phyloP scores from a whole-genome alignment of 2,329 filamentous ascomycete species.

The Stagonosporopsis vannaccii region DNA sequence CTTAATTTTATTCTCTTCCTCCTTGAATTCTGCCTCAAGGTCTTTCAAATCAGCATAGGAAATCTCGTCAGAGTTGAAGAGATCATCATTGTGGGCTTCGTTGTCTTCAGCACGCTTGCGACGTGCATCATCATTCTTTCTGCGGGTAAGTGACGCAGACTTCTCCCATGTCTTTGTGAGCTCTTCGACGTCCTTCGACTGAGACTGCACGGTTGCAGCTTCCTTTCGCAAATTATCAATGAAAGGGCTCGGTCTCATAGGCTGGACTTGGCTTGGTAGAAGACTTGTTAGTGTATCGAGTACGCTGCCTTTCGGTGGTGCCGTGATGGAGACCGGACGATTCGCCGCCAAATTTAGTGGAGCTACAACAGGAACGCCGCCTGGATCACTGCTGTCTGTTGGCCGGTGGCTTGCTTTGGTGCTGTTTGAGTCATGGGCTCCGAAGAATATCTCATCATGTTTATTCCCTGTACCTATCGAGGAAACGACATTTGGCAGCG shows the following conservation, averaged over 20 bases:
- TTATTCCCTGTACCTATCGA: conserved; percentile 23
- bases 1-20: conserved; percentile 59
- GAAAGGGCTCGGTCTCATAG: conserved; percentile 20
- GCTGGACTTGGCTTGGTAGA: conserved; percentile 27
- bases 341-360: conserved; percentile 34
- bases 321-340: conserved; percentile 21
- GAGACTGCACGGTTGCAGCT: conserved; percentile 22
- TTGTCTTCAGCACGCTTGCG: conserved; percentile 59
- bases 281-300: conserved; percentile 29
- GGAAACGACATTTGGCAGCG: conserved; percentile 15
- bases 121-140: conserved; percentile 57
- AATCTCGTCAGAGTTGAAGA: conserved; percentile 65
- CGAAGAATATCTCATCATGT: conserved; percentile 49
- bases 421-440: conserved; percentile 19
- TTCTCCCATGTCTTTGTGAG: conserved; percentile 55
- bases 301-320: conserved; percentile 23
- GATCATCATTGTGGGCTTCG: conserved; percentile 60
- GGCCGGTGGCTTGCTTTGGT: conserved; percentile 25
- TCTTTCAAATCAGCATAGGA: conserved; percentile 64
- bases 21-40: conserved; percentile 63
- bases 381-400: conserved; percentile 23
- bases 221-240: conserved; percentile 34
- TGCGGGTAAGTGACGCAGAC: conserved; percentile 53
- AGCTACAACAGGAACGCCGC: conserved; percentile 35
- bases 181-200: conserved; percentile 29